Conservation (phyloP, 75 land plant genomes). For the Pinus taeda region DNA sequence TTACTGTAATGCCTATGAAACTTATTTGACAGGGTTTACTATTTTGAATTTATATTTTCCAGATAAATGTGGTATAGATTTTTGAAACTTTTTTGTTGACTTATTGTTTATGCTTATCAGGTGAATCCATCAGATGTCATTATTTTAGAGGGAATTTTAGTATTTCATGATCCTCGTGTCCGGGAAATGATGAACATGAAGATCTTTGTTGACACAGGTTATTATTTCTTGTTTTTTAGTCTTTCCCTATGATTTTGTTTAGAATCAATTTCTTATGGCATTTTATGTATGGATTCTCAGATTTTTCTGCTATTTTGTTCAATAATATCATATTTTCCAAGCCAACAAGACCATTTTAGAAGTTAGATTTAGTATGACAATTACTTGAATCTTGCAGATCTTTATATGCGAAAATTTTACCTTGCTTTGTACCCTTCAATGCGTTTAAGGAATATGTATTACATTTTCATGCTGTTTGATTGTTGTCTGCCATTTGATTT, state of each 20-base stretch:
- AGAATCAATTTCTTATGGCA: not conserved
- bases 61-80: not conserved
- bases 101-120: constrained; percentile 26
- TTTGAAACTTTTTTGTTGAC: not conserved
- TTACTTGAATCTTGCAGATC: not conserved
- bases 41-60: not conserved
- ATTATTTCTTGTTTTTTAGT: constrained; percentile 10
- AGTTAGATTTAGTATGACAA: not conserved
- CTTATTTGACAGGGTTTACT: not conserved
- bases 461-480: not conserved
- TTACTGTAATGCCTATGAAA: not conserved
- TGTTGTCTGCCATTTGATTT: not conserved
- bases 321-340: not conserved
- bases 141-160: constrained; percentile 91
- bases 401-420: not conserved
- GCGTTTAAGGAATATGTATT: not conserved
- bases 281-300: not conserved
- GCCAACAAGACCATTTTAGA: not conserved
- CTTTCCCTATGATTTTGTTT: not conserved
- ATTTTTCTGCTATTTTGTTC: not conserved
- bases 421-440: not conserved
- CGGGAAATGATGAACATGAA: constrained; percentile 95
- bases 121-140: constrained; percentile 98
- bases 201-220: constrained; percentile 97
- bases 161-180: constrained; percentile 86